Base-by-base conservation (phyloP, 1,139 yeast genomes). In the Scheffersomyces quercinus region DNA sequence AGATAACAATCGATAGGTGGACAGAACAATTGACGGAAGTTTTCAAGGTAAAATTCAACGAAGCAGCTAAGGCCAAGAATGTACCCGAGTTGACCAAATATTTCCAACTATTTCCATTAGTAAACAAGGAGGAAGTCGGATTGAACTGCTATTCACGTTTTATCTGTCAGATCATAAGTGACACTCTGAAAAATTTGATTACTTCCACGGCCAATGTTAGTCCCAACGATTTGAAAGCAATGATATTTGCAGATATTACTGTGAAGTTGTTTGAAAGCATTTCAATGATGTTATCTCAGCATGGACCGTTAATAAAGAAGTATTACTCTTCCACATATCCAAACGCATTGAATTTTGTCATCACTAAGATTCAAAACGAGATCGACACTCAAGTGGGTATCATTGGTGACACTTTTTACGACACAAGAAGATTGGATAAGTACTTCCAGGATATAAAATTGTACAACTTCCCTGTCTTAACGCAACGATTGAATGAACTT, bases 341-440 rank as follows among this genome's bases (percentile, higher is more conserved):
- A 1, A 66, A 75, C 14, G 83, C 88, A 26, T 82, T 91, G 72
- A 68, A 76, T 3, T 75, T 74, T 38, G 91, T 91, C 4, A 76
- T 91, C 51, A 81, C 77, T 26, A 80, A 79, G 44, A 84, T 93
- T 30, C 96, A 93, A 62, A 73, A 79, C 45, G 99, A 93, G 59
- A 85, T 95, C 15, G 99, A 93, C 58, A 76, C 91, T 11, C 99
- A 93, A 58, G 86, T 95, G 20, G 95, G 96, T 0, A 70, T 93
- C 38, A 86, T 93, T 9, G 74, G 88, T 44, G 98, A 93, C 60
- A 88, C 95, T 0, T 89, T 89, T 59, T 82, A 84, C 70, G 97
- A 88, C 52, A 76, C 80, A 39, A 77, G 88, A 49, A 73, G 85
- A 35, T 60, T 89, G 9, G 81, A 76, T 32, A 74, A 80, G 49